Percentiles rank a stretch among this genome's conserved stretches.
Evolutionary conservation across 371 early-diverging fungal genomes (phyloP).

Genomic region (Mortierella sp.): DNA sequence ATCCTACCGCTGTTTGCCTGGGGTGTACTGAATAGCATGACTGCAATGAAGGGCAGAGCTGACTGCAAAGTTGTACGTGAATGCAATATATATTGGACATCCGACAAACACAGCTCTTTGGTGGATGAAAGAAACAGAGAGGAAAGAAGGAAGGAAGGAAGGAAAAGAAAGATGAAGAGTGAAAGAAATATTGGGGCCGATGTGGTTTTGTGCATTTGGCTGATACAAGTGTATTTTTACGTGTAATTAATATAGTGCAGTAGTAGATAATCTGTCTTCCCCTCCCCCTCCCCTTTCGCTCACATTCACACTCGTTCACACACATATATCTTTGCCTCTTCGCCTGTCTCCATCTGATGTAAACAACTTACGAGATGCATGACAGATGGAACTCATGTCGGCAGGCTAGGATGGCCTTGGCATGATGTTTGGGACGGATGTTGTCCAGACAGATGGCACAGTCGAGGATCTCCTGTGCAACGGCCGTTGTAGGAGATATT

Average conservation of each 20-base stretch:
- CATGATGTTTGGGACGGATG: constrained; percentile 29
- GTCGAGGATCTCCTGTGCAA: neutral
- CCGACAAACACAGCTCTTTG: neutral
- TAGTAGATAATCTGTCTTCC: constrained; percentile 11
- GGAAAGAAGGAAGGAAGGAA: constrained; percentile 1
- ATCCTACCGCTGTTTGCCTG: neutral
- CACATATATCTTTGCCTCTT: neutral
- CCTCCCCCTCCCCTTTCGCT: neutral
- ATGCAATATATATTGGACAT: neutral
- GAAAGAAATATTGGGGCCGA: neutral
- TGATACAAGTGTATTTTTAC: neutral
- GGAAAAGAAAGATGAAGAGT: neutral
- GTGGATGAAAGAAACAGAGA: constrained; percentile 3
- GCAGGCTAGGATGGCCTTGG: constrained; percentile 41
- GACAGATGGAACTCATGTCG: constrained; percentile 47
- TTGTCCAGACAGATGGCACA: constrained; percentile 46
- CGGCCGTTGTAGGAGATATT: neutral
- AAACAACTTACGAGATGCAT: constrained; percentile 40
- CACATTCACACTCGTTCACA: neutral
- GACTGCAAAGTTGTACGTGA: neutral
- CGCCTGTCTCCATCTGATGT: neutral
- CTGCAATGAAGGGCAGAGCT: neutral
- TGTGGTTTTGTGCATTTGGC: neutral
- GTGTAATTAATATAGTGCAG: neutral
- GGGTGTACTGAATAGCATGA: neutral